Conservation (phyloP, 1,284 basidiomycete species). For the Malassezia equina region DNA sequence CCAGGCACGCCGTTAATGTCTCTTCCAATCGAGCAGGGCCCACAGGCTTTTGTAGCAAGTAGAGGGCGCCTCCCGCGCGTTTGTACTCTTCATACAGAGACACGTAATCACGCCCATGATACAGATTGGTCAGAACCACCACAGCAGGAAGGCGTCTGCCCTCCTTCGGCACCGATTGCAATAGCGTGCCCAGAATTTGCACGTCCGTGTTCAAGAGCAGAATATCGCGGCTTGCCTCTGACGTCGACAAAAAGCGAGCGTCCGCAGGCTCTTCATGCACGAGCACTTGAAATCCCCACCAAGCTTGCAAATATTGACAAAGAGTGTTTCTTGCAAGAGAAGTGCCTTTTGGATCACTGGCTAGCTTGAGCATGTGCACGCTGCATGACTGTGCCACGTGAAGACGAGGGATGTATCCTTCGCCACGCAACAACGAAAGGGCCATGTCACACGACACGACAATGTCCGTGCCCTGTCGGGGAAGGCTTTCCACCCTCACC, state of each 20-base stretch:
- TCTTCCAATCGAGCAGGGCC: slow-evolving; percentile 67
- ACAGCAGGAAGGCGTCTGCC: slow-evolving; percentile 53
- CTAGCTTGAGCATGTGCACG: slow-evolving; percentile 65
- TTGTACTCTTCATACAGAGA: slow-evolving; percentile 61
- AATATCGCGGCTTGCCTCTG: slow-evolving; percentile 56
- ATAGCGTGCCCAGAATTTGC: slow-evolving; percentile 50
- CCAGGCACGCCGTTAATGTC: slow-evolving; percentile 62
- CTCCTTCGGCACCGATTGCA: background rate
- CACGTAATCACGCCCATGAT: slow-evolving; percentile 59
- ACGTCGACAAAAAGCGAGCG: background rate
- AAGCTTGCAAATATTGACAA: slow-evolving; percentile 56
- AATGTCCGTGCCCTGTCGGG: slow-evolving; percentile 85
- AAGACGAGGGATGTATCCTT: slow-evolving; percentile 50
- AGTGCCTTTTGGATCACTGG: background rate
- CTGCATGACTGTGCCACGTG: slow-evolving; percentile 51
- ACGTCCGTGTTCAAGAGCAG: slow-evolving; percentile 73
- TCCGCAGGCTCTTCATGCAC: slow-evolving; percentile 1
- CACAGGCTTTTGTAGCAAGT: slow-evolving; percentile 76
- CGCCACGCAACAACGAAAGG: background rate
- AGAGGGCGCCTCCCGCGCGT: slow-evolving; percentile 71
- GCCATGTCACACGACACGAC: slow-evolving; percentile 70
- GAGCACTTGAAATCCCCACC: slow-evolving; percentile 63
- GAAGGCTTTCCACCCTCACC: slow-evolving; percentile 71
- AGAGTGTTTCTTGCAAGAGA: background rate
- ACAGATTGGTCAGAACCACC: slow-evolving; percentile 62